Percentiles rank a stretch among this genome's conserved stretches.
These are phyloP conservation scores for Starmera stellimalicola DNA, from an alignment of 1,139 yeast genomes.

Conservation along the genomic window DNA sequence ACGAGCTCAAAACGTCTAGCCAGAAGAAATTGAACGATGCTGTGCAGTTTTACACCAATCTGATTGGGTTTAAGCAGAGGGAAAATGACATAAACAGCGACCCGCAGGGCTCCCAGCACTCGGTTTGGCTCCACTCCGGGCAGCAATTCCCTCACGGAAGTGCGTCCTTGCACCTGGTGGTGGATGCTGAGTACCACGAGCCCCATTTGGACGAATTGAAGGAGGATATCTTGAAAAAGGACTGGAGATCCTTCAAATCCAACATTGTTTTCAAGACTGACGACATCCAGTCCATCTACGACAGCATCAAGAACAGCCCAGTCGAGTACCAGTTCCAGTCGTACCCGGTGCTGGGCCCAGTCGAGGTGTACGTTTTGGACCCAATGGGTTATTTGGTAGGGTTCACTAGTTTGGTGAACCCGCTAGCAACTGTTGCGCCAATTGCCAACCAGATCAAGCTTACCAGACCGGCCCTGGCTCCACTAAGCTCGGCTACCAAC, in stretches of 20 bases:
- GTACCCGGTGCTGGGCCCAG: constrained; percentile 59
- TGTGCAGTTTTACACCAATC: constrained; percentile 35
- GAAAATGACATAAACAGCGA: constrained; percentile 16
- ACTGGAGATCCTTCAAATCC: constrained; percentile 27
- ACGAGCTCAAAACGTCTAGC: constrained; percentile 35
- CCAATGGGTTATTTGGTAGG: constrained; percentile 64
- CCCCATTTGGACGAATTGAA: constrained; percentile 7
- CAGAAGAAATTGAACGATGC: constrained; percentile 28
- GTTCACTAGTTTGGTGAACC: constrained; percentile 50
- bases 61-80: constrained; percentile 33
- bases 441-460: constrained; percentile 16
- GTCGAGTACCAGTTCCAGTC: constrained; percentile 23
- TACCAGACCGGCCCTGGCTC: constrained; percentile 16
- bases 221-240: constrained; percentile 14
- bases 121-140: constrained; percentile 26
- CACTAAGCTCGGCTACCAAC: constrained; percentile 6
- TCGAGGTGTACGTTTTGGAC: constrained; percentile 57
- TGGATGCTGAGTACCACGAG: constrained; percentile 9
- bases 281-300: constrained; percentile 19
- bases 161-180: constrained; percentile 18
- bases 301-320: constrained; percentile 18
- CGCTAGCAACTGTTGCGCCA: constrained; percentile 45
- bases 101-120: background rate
- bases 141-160: constrained; percentile 25
- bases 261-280: constrained; percentile 25